Percentiles rank a stretch among this genome's conserved stretches.
These are phyloP conservation scores for Cercophora scortea DNA, from an alignment of 495 filamentous ascomycete genomes.

Conservation along the genomic window DNA sequence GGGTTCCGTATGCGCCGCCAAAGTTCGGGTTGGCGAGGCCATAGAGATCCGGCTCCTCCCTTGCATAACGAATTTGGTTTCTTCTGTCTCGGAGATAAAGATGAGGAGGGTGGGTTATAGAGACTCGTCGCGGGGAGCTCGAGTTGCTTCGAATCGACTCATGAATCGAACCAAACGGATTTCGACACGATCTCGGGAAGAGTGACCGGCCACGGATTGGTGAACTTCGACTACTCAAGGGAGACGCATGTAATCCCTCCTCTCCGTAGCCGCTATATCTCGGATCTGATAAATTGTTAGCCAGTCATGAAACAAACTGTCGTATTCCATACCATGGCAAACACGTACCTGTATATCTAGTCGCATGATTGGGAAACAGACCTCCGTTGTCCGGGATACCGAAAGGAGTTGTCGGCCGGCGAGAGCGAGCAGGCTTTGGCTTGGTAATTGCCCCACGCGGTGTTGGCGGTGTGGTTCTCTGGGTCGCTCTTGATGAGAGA, in stretches of 20 bases:
- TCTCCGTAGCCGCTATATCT: neutral
- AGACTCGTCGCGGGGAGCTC: neutral
- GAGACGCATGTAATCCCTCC: neutral
- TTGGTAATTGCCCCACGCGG: constrained; percentile 5
- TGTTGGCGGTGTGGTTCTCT: constrained; percentile 11
- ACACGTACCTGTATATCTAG: neutral
- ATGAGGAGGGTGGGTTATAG: neutral
- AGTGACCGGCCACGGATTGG: neutral
- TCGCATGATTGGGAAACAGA: neutral
- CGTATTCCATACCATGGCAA: neutral
- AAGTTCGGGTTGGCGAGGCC: constrained; percentile 6
- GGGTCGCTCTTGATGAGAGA: constrained; percentile 10
- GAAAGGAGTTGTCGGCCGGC: constrained; percentile 4
- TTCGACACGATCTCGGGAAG: constrained; percentile 8
- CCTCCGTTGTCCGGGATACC: neutral
- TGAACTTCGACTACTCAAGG: constrained; percentile 2
- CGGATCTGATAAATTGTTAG: neutral
- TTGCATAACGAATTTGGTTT: neutral
- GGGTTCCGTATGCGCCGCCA: constrained; percentile 2
- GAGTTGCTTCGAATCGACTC: constrained; percentile 3
- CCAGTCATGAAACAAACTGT: neutral
- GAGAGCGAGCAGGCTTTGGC: constrained; percentile 8
- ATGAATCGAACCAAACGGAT: constrained; percentile 8
- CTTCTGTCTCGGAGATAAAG: constrained; percentile 3
- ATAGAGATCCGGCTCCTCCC: constrained; percentile 2